phyloP scores from a whole-genome alignment of 2,329 filamentous ascomycete species.

The Xylaria arbuscula region DNA sequence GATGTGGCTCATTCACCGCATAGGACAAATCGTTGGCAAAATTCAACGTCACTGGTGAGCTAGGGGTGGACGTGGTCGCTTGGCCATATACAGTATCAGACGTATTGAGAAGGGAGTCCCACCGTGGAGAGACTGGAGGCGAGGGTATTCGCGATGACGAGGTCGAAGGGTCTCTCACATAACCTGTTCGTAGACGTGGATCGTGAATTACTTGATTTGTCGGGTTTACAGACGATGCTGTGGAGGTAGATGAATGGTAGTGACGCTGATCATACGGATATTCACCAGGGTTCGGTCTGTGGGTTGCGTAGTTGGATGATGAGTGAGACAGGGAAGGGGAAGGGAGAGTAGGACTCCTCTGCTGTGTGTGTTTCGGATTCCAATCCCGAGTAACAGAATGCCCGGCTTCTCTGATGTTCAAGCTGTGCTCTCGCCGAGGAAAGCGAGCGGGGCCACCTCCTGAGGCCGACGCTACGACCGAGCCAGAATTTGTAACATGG shows the following conservation, averaged over 20 bases:
- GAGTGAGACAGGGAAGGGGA: constrained; percentile 38
- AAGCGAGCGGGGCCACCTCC: constrained; percentile 40
- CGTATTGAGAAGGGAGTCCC: constrained; percentile 58
- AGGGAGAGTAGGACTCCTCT: constrained; percentile 33
- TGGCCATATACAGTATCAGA: constrained; percentile 44
- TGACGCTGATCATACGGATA: constrained; percentile 30
- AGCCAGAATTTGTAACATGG: constrained; percentile 39
- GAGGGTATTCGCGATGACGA: constrained; percentile 35
- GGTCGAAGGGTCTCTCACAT: constrained; percentile 31
- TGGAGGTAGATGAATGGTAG: constrained; percentile 36
- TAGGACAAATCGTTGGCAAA: constrained; percentile 40
- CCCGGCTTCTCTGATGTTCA: constrained; percentile 45
- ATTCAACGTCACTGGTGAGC: constrained; percentile 40
- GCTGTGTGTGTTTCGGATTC: constrained; percentile 45
- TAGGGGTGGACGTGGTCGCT: constrained; percentile 40
- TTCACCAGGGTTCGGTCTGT: constrained; percentile 25
- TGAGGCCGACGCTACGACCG: constrained; percentile 39
- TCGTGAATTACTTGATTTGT: constrained; percentile 36
- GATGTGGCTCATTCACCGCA: constrained; percentile 39
- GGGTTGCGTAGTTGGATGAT: constrained; percentile 29
- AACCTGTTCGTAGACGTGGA: constrained; percentile 18
- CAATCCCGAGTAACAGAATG: constrained; percentile 41
- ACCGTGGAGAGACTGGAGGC: constrained; percentile 54
- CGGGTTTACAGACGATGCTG: constrained; percentile 32
- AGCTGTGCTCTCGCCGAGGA: constrained; percentile 47